phyloP scores from a whole-genome alignment of 441 rosid species.

The Erysimum cheiri region DNA sequence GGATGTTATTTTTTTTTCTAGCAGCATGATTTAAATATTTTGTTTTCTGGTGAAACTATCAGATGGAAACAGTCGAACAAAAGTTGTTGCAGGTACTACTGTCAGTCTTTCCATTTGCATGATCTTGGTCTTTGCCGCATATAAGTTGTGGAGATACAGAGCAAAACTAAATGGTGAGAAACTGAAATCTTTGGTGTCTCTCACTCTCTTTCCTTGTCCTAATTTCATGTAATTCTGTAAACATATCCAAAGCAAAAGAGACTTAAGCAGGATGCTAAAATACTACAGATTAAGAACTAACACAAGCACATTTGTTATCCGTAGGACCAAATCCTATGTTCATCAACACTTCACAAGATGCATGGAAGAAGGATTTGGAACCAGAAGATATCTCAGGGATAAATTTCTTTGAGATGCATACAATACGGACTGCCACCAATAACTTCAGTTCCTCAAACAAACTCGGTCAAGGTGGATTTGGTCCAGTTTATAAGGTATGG shows the following conservation, averaged over 20 bases:
- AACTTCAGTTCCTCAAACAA: constrained; percentile 26
- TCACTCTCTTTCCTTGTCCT: too few species aligned
- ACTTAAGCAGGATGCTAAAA: background rate
- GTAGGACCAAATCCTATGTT: background rate
- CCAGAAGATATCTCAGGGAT: constrained; percentile 25
- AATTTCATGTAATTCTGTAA: too few species aligned
- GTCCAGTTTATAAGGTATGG: constrained; percentile 36
- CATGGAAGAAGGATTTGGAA: constrained; percentile 22
- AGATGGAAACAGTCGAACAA: constrained; percentile 36
- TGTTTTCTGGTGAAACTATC: constrained; percentile 4
- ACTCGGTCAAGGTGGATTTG: constrained; percentile 39
- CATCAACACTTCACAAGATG: background rate
- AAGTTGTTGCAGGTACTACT: constrained; percentile 12
- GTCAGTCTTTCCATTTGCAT: constrained; percentile 25
- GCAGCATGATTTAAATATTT: constrained; percentile 26
- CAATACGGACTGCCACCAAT: constrained; percentile 30
- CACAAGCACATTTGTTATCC: constrained; percentile 2
- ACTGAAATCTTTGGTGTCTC: too few species aligned
- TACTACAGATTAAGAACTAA: background rate
- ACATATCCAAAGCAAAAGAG: too few species aligned
- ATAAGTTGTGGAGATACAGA: constrained; percentile 41
- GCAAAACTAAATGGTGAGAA: constrained; percentile 35
- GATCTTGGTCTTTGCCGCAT: constrained; percentile 36
- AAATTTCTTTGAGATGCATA: constrained; percentile 28
- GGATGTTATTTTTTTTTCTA: too few species aligned